Base-by-base conservation (phyloP, 768 basidiomycete genomes). In the Termitomyces sp. region DNA sequence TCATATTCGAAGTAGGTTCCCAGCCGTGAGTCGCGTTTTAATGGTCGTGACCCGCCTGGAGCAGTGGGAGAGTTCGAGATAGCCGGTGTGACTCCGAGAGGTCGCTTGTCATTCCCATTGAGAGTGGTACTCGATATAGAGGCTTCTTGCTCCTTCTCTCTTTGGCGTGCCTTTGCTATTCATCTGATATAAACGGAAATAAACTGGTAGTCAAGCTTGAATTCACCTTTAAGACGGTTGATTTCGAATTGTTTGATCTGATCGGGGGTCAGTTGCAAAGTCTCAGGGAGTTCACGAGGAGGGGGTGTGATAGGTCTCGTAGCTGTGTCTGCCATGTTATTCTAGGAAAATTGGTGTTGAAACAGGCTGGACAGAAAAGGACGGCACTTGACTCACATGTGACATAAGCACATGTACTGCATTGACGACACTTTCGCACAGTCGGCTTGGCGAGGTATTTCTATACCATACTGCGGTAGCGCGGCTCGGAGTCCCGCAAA, bases 1-100 rank as follows among this genome's bases (percentile, higher is more conserved):
- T 98, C 95, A 83, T 97, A 98, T 62, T 98, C 96, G 62, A 96
- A 96, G 74, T 98, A 98, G 47, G 84, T 91, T 27, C 93, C 96
- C 11, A 94, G 76, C 34, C 90, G 82, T 12, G 86, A 81, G 63
- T 94, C 90, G 7, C 89, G 83, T 65, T 83, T 83, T 54, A 93
- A 73, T 53, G 81, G 77, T 54, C 78, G 75, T 1, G 76, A 65
- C 25, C 77, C 78, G 0, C 75, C 82, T 10, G 78, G 76, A 0
- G 73, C 78, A 4, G 89, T 88, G 1, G 87, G 83, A 17, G 85
- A 85, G 12, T 75, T 80, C 27, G 86, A 84, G 7, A 69, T 72
- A n/a, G 82, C 81, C 41, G 86, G 76, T 2, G 79, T 73, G 27
- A 80, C 80, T 43, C 72, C 74, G 3, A 94, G 70, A 0, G 90